phyloP scores from a whole-genome alignment of 2,329 filamentous ascomycete species.

The Madurella fahalii region DNA sequence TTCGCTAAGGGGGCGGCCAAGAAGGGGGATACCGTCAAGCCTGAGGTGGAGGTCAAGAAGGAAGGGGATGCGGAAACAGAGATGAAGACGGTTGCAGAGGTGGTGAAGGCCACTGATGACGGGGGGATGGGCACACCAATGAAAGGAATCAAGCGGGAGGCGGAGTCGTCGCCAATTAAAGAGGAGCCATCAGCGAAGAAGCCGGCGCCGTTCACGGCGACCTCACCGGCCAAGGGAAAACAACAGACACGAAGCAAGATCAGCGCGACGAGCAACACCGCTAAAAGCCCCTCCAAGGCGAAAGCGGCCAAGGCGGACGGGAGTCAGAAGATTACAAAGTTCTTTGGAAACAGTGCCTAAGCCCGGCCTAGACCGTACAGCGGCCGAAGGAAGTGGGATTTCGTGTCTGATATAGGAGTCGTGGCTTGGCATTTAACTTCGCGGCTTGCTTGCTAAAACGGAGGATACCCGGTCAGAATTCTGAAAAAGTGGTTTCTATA shows the following conservation, averaged over 20 bases:
- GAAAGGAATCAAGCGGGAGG: slow-evolving; percentile 22
- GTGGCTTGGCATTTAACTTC: neutral
- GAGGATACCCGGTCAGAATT: too few relatives aligned
- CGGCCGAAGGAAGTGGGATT: too few relatives aligned
- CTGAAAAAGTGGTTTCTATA: too few relatives aligned
- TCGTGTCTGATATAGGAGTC: neutral
- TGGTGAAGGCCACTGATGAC: slow-evolving; percentile 20
- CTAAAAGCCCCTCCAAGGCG: slow-evolving; percentile 35
- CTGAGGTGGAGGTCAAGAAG: slow-evolving; percentile 34
- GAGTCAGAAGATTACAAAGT: slow-evolving; percentile 46
- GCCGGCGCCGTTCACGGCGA: neutral
- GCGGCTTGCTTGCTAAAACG: neutral
- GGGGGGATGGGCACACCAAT: slow-evolving; percentile 24
- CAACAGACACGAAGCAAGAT: slow-evolving; percentile 21
- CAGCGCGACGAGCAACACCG: slow-evolving; percentile 37
- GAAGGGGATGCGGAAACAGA: slow-evolving; percentile 18
- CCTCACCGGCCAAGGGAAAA: slow-evolving; percentile 20
- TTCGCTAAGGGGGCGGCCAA: slow-evolving; percentile 59
- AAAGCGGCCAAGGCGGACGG: slow-evolving; percentile 28
- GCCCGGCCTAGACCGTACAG: neutral
- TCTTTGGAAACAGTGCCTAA: slow-evolving; percentile 43
- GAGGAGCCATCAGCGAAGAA: slow-evolving; percentile 27
- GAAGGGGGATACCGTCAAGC: slow-evolving; percentile 33
- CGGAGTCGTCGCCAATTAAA: slow-evolving; percentile 9
- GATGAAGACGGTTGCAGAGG: slow-evolving; percentile 26